These are phyloP conservation scores for Teratosphaeria viscida DNA, from an alignment of 2,329 filamentous ascomycete species.

Conservation along the genomic window DNA sequence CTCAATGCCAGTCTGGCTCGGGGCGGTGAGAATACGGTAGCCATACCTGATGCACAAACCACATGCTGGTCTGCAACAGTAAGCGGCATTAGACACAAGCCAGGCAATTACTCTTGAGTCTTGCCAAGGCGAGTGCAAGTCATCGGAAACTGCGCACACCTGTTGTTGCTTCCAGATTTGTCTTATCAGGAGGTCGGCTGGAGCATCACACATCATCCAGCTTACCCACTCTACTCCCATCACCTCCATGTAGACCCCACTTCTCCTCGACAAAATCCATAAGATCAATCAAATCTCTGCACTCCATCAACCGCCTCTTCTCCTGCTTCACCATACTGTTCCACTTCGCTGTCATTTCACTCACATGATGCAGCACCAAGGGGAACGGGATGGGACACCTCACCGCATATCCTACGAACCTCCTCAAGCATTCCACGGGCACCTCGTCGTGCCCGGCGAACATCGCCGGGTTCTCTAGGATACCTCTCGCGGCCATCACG, in stretches of 20 bases:
- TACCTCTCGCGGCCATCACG: slow-evolving; percentile 60
- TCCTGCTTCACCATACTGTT: slow-evolving; percentile 42
- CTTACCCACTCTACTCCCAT: background rate
- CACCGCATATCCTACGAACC: slow-evolving; percentile 50
- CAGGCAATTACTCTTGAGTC: too few species aligned
- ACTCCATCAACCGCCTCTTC: slow-evolving; percentile 19
- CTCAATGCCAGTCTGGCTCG: too few species aligned
- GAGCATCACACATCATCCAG: too few species aligned
- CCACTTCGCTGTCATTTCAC: slow-evolving; percentile 53
- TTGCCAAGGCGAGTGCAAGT: too few species aligned
- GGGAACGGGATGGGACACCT: slow-evolving; percentile 51
- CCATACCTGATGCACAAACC: too few species aligned
- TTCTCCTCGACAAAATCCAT: slow-evolving; percentile 24
- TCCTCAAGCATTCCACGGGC: slow-evolving; percentile 52
- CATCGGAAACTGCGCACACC: too few species aligned
- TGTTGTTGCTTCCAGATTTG: too few species aligned
- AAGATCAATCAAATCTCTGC: slow-evolving; percentile 24
- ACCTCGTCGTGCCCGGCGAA: slow-evolving; percentile 49
- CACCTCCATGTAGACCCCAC: slow-evolving; percentile 7
- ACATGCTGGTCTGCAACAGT: too few species aligned
- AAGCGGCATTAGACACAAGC: too few species aligned
- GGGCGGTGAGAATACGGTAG: too few species aligned
- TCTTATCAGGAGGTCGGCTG: too few species aligned
- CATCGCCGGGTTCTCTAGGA: slow-evolving; percentile 57
- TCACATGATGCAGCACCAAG: slow-evolving; percentile 54